Evolutionary conservation across 306 rosid genomes (phyloP).

Genomic region (Aeschynomene evenia): DNA sequence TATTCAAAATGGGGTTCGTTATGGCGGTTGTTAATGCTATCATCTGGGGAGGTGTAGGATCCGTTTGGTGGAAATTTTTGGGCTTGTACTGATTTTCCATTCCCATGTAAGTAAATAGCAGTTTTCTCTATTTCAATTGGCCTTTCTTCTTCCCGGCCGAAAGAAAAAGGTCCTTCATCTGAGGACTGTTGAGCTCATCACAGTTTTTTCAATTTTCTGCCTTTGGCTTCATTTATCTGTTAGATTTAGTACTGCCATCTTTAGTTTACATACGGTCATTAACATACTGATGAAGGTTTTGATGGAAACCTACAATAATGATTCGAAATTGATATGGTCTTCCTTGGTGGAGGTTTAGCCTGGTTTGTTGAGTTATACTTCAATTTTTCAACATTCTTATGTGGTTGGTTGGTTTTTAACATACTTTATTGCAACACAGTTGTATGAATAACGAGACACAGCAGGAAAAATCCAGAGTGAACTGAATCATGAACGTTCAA

Average conservation of each 20-base stretch:
- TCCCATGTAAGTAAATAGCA: slow-evolving; percentile 42
- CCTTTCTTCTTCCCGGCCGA: slow-evolving; percentile 34
- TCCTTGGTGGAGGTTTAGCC: not conserved
- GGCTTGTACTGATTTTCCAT: slow-evolving; percentile 65
- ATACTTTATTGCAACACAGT: not conserved
- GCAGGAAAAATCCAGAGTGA: not conserved
- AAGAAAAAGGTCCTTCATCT: slow-evolving; percentile 34
- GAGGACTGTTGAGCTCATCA: slow-evolving; percentile 44
- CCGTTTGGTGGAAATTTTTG: slow-evolving; percentile 91
- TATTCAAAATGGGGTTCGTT: slow-evolving; percentile 69
- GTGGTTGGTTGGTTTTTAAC: not conserved
- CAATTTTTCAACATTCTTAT: not conserved
- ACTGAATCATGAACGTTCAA: slow-evolving; percentile 4
- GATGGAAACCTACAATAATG: slow-evolving; percentile 13
- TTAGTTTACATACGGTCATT: slow-evolving; percentile 25
- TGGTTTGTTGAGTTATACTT: not conserved
- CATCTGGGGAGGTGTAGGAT: slow-evolving; percentile 79
- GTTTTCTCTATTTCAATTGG: slow-evolving; percentile 23
- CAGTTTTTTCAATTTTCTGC: slow-evolving; percentile 26
- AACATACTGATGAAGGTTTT: slow-evolving; percentile 18
- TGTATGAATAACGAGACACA: not conserved
- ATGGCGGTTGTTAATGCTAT: slow-evolving; percentile 72
- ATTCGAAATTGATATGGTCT: slow-evolving; percentile 3
- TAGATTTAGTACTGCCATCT: slow-evolving; percentile 8
- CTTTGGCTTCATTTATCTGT: slow-evolving; percentile 19